Evolutionary conservation across 176 grass and related monocot genomes (phyloP).

Genomic region (Phyllostachys edulis): DNA sequence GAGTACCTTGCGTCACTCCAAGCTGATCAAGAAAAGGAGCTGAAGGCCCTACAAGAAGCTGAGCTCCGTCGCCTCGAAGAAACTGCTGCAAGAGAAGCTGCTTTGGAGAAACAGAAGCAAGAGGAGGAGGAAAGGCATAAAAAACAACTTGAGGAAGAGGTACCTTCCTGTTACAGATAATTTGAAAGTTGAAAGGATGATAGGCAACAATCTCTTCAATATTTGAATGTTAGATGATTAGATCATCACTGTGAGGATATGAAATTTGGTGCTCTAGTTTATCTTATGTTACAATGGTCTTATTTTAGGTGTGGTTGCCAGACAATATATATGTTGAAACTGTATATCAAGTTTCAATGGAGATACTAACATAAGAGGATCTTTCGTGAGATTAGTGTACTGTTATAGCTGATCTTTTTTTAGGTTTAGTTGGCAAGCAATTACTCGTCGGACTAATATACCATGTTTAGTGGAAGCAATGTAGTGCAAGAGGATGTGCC

Average conservation of each 20-base stretch:
- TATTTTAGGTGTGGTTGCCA: constrained; percentile 9
- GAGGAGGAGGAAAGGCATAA: constrained; percentile 73
- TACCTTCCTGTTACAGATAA: constrained; percentile 33
- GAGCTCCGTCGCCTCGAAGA: constrained; percentile 58
- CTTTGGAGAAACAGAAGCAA: constrained; percentile 64
- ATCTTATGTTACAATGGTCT: constrained; percentile 18
- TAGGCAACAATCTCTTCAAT: constrained; percentile 16
- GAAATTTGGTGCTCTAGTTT: constrained; percentile 20
- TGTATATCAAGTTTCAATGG: not conserved
- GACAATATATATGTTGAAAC: not conserved
- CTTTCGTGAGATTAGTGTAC: not conserved
- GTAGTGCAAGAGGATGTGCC: not conserved
- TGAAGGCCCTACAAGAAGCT: constrained; percentile 68
- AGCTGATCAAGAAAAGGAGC: constrained; percentile 97
- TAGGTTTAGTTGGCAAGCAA: constrained; percentile 5
- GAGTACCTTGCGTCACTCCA: constrained; percentile 90
- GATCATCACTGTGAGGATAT: not conserved
- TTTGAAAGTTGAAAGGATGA: constrained; percentile 24
- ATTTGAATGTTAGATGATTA: constrained; percentile 31
- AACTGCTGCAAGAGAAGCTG: constrained; percentile 53
- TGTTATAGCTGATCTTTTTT: not conserved
- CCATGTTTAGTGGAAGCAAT: constrained; percentile 14
- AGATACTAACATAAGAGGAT: not conserved
- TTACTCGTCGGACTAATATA: not conserved
- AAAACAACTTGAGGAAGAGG: constrained; percentile 89